phyloP scores from a whole-genome alignment of 495 filamentous ascomycete species.

The Penicillium bialowiezense region DNA sequence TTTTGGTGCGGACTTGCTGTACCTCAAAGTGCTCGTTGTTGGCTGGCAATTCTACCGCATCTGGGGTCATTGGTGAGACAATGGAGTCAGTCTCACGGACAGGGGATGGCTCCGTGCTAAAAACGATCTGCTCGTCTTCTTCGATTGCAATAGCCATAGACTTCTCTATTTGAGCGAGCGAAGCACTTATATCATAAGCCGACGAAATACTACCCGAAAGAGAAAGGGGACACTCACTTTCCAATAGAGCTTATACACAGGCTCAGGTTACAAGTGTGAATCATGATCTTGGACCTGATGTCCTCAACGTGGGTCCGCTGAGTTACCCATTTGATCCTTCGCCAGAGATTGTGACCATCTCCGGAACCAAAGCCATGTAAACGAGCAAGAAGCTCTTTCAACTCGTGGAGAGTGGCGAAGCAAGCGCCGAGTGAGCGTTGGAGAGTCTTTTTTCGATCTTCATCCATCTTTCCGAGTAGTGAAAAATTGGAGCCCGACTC shows the following conservation, averaged over 20 bases:
- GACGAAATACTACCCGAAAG: background rate
- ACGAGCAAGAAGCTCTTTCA: conserved; percentile 26
- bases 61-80: conserved; percentile 6
- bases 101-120: background rate
- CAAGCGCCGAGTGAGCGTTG: conserved; percentile 29
- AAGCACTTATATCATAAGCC: conserved; percentile 22
- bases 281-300: conserved; percentile 35
- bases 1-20: background rate
- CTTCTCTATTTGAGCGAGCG: conserved; percentile 25
- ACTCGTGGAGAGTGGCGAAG: conserved; percentile 22
- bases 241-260: conserved; percentile 37
- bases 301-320: conserved; percentile 33
- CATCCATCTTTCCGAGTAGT: conserved; percentile 25
- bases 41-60: background rate
- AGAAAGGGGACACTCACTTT: conserved; percentile 24
- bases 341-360: conserved; percentile 34
- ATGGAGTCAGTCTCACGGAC: conserved; percentile 7
- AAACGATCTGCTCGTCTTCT: conserved; percentile 16
- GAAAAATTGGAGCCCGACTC: conserved; percentile 27
- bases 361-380: conserved; percentile 26
- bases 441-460: conserved; percentile 25
- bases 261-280: conserved; percentile 33
- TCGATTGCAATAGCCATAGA: conserved; percentile 25
- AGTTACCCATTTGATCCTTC: conserved; percentile 33
- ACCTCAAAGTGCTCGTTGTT: conserved; percentile 3